phyloP scores from a whole-genome alignment of 2,329 filamentous ascomycete species.

The Phaeophleospora eucalypticola region DNA sequence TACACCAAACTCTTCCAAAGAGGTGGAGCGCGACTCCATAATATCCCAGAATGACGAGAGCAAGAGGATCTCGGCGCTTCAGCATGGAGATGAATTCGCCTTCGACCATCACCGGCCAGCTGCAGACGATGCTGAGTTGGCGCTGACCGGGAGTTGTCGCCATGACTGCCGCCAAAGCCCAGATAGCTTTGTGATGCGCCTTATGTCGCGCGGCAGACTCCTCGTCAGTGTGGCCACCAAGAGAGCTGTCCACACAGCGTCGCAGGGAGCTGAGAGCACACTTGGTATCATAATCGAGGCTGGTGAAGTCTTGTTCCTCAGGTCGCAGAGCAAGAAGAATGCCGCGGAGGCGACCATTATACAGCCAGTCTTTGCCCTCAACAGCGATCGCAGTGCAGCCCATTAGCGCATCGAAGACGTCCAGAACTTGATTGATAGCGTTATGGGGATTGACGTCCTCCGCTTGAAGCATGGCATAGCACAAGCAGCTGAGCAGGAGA shows the following conservation, averaged over 20 bases:
- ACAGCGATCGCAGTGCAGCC: conserved; percentile 17
- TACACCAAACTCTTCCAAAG: conserved; percentile 5
- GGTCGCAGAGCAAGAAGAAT: conserved; percentile 11
- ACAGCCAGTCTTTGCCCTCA: conserved; percentile 13
- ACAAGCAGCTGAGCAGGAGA: conserved; percentile 13
- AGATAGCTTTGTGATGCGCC: conserved; percentile 18
- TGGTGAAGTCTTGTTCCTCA: conserved; percentile 8
- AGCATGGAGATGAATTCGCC: conserved; percentile 13
- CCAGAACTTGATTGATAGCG: conserved; percentile 13
- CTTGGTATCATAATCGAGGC: conserved; percentile 10
- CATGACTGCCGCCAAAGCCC: conserved; percentile 13
- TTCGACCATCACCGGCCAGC: conserved; percentile 18
- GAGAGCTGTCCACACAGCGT: conserved; percentile 2
- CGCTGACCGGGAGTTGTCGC: conserved; percentile 11
- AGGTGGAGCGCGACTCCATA: conserved; percentile 19
- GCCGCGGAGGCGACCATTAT: conserved; percentile 7
- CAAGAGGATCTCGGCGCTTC: conserved; percentile 19
- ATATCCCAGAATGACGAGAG: conserved; percentile 18
- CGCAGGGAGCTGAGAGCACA: conserved; percentile 15
- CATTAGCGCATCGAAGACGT: conserved; percentile 17
- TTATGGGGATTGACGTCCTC: conserved; percentile 3
- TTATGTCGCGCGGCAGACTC: conserved; percentile 5
- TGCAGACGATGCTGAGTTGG: conserved; percentile 12
- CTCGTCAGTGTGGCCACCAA: not conserved
- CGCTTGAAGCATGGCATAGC: conserved; percentile 17